Conservation (phyloP, 2,329 filamentous ascomycete genomes). For the Pyricularia sp. region DNA sequence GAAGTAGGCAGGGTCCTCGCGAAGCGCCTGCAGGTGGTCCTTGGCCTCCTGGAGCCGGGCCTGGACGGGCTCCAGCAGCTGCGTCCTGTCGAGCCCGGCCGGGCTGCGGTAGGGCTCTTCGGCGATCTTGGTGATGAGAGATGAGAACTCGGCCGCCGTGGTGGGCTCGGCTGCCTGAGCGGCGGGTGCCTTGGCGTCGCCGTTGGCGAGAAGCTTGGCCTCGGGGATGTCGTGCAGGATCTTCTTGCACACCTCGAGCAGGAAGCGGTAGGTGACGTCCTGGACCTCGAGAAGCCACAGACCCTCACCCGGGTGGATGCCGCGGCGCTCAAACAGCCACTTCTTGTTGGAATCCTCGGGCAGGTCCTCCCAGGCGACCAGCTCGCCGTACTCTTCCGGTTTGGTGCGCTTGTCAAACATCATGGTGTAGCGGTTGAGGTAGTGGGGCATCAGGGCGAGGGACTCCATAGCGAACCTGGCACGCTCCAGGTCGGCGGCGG, state of each 20-base stretch:
- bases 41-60: conserved; percentile 9
- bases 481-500: conserved; percentile 8
- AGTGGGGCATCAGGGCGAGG: conserved; percentile 11
- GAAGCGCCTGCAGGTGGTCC: conserved; percentile 11
- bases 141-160: neutral
- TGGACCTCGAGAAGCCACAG: conserved; percentile 11
- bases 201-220: neutral
- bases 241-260: conserved; percentile 4
- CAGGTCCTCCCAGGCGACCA: conserved; percentile 9
- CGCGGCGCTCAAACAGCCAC: conserved; percentile 9
- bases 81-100: neutral
- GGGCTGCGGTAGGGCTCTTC: conserved; percentile 10
- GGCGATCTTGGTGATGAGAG: conserved; percentile 4
- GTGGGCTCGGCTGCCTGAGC: neutral
- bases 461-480: conserved; percentile 10
- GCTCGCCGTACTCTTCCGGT: conserved; percentile 23
- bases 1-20: conserved; percentile 12
- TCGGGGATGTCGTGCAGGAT: conserved; percentile 5
- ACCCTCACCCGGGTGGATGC: conserved; percentile 11
- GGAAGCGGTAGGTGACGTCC: conserved; percentile 9
- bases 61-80: conserved; percentile 7
- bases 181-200: neutral
- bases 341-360: conserved; percentile 2
- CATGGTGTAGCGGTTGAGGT: conserved; percentile 23
- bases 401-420: conserved; percentile 19